phyloP scores from a whole-genome alignment of 352 stramenopile genomes.

The Elongisporangium senticosum region DNA sequence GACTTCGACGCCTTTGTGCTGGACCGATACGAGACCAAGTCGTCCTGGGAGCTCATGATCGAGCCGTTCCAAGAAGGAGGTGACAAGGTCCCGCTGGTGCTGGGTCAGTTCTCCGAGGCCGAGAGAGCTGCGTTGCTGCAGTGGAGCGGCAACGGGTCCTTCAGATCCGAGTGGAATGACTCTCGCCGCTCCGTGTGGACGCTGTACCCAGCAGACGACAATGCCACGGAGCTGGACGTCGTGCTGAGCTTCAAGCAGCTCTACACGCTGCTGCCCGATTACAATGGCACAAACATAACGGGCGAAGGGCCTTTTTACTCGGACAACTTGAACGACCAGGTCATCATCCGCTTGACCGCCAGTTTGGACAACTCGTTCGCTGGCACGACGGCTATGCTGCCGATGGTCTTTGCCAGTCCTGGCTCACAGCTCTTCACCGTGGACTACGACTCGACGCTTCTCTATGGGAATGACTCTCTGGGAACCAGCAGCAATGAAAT shows the following conservation, averaged over 20 bases:
- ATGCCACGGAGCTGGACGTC: conserved; percentile 28
- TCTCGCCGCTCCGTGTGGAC: conserved; percentile 32
- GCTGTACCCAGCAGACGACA: conserved; percentile 14
- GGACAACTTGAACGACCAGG: conserved; percentile 30
- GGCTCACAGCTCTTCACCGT: conserved; percentile 39
- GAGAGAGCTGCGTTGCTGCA: conserved; percentile 7
- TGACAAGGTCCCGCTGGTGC: conserved; percentile 19
- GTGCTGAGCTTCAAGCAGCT: conserved; percentile 57
- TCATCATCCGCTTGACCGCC: conserved; percentile 31
- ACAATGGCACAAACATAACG: conserved; percentile 12
- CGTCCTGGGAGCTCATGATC: background rate
- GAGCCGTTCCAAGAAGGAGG: background rate
- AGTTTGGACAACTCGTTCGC: conserved; percentile 13
- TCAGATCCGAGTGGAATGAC: conserved; percentile 18
- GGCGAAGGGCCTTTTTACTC: conserved; percentile 26
- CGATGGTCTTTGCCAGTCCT: conserved; percentile 33
- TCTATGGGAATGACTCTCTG: conserved; percentile 10
- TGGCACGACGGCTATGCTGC: conserved; percentile 20
- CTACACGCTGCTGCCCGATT: conserved; percentile 40
- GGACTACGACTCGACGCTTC: conserved; percentile 25
- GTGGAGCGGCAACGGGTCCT: conserved; percentile 1
- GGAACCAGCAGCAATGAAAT: conserved; percentile 1
- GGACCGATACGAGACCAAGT: conserved; percentile 30
- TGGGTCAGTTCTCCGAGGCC: conserved; percentile 18
- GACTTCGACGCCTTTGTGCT: conserved; percentile 48